Evolutionary conservation across 73 alveolate species (phyloP), one percentile per base, ranked within the genome.

Genomic region (Tetrahymena thermophila): DNA sequence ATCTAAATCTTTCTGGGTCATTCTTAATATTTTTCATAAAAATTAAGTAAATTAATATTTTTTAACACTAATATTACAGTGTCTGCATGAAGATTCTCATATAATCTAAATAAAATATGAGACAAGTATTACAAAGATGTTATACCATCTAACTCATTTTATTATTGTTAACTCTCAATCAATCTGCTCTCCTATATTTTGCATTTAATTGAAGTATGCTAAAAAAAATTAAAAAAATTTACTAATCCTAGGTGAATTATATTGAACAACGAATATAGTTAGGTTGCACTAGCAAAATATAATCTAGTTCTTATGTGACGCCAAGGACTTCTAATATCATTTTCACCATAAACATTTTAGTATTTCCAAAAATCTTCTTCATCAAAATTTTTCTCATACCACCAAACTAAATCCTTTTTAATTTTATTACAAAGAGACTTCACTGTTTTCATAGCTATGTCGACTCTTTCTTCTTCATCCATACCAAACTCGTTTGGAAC

Each of bases 401-500:
- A 96, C 98, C 98, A 97, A 4, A 97, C 94, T 85, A 98, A 95
- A 94, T 98, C 99, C 56, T 97, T 96, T 95, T 97, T 98, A 40
- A 98, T 97, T 97, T 98, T 98, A 57, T 97, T 95, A 84, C 98
- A 96, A 71, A 98, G 96, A 34, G 97, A 97, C 35, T 93, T 93
- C 35, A 97, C 97, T 85, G 98, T 98, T 37, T 95, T 97, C 25
- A 95, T 43, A 11, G 99, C 99, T 34, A 98, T 97, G 31, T 96
- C 94, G 34, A 98, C 85, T 93, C 98, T 98, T 94, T 98, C 97
- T 43, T 97, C 97, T 34, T 93, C 93, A 84, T 98, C 97, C 42
- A 98, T 97, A 17, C 99, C 99, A 97, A 97, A 98, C 95, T 98
- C 99, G 34, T 96, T 94, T 19, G 99, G 99, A 93, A 98, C 98